Conservation (phyloP, 139 green algal species). For the Haematococcus lacustris region DNA sequence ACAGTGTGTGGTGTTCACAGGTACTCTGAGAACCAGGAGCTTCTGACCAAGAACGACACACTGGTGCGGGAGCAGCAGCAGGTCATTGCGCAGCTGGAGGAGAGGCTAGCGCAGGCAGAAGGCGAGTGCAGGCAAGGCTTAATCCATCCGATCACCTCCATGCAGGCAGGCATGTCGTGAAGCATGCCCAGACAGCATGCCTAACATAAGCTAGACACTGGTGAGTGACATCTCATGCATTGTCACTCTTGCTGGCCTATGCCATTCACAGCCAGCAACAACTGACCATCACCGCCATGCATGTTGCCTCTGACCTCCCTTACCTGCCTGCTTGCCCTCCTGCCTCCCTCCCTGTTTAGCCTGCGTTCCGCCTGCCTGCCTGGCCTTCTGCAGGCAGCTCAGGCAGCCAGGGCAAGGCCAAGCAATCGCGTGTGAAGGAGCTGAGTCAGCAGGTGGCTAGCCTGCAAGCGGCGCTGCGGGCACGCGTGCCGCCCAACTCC, state of each 20-base stretch:
- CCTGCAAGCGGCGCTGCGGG: conserved; percentile 11
- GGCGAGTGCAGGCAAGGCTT: not conserved
- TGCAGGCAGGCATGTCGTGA: not conserved
- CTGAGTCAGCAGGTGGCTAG: conserved; percentile 26
- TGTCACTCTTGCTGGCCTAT: too few species aligned
- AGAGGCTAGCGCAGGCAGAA: conserved; percentile 20
- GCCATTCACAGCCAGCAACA: too few species aligned
- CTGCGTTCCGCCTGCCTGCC: not conserved
- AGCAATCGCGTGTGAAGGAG: conserved; percentile 10
- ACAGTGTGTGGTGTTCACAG: conserved; percentile 17
- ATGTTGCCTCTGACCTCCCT: not conserved
- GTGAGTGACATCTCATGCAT: not conserved
- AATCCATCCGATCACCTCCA: not conserved
- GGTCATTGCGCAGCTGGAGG: conserved; percentile 34
- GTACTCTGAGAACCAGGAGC: conserved; percentile 58
- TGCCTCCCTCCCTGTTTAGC: not conserved
- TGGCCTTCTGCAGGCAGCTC: not conserved
- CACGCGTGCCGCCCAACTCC: conserved; percentile 26
- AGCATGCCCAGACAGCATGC: not conserved
- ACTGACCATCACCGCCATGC: not conserved
- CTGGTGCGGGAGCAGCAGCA: conserved; percentile 47
- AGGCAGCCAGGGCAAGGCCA: not conserved
- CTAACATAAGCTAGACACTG: not conserved
- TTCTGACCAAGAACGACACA: conserved; percentile 37
- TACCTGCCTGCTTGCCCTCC: not conserved